Conservation (phyloP, 2,329 filamentous ascomycete genomes). For the Colletotrichum echinochloae region DNA sequence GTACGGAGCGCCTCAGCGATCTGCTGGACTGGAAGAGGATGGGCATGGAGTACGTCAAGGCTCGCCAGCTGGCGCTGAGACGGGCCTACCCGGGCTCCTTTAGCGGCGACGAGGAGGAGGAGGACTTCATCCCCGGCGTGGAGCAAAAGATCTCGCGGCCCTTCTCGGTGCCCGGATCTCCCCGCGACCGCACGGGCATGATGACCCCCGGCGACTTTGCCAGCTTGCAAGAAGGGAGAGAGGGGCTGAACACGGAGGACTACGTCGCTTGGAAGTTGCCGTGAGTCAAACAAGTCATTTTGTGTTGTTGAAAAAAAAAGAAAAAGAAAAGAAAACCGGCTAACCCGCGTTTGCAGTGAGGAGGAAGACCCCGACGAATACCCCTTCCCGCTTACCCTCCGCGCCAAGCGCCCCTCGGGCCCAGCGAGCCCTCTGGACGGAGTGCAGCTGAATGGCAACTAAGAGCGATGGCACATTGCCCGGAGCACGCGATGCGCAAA, state of each 20-base stretch:
- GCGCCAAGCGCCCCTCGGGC: conserved; percentile 61
- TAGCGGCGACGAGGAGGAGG: conserved; percentile 82
- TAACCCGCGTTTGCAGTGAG: conserved; percentile 69
- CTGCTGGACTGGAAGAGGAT: conserved; percentile 99
- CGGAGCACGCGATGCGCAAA: neutral
- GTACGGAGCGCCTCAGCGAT: conserved; percentile 94
- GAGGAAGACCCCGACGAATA: conserved; percentile 90
- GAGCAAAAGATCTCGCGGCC: conserved; percentile 96
- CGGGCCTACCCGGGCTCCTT: conserved; percentile 93
- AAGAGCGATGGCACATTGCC: neutral
- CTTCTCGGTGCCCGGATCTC: conserved; percentile 93
- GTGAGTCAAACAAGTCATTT: conserved; percentile 69
- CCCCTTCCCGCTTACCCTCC: conserved; percentile 69
- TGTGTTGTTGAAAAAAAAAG: neutral
- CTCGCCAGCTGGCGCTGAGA: conserved; percentile 89
- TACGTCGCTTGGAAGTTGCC: conserved; percentile 98
- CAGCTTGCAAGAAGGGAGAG: conserved; percentile 91
- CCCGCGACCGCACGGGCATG: conserved; percentile 91
- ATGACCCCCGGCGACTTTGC: conserved; percentile 99
- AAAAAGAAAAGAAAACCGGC: no score
- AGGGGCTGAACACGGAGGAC: conserved; percentile 94
- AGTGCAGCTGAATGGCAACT: conserved; percentile 49
- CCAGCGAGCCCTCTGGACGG: conserved; percentile 57
- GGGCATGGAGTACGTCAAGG: conserved; percentile 99
- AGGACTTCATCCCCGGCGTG: conserved; percentile 90